A percentile compares a stretch with the other conserved stretches of the same genome.
phyloP scores from a whole-genome alignment of 176 grass and related monocot genomes.

The Musa acuminata region DNA sequence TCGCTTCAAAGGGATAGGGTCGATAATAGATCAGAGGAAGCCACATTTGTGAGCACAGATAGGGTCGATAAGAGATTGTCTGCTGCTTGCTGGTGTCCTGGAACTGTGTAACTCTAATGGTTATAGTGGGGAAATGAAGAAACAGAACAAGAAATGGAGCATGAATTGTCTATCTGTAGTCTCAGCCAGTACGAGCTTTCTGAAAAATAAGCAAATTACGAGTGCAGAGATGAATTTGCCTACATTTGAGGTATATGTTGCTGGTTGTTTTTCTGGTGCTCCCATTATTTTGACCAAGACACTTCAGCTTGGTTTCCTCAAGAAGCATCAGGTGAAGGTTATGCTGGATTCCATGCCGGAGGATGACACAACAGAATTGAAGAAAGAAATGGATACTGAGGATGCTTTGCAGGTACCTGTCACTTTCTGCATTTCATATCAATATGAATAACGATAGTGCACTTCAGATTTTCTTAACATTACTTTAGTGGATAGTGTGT shows the following conservation, averaged over 20 bases:
- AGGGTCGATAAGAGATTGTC: conserved; percentile 38
- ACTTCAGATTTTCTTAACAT: too few relatives aligned
- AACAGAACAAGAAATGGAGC: conserved; percentile 61
- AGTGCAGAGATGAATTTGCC: conserved; percentile 44
- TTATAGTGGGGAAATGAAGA: conserved; percentile 32
- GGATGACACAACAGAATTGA: too few relatives aligned
- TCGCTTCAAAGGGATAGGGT: conserved; percentile 73
- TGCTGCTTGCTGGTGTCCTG: conserved; percentile 65
- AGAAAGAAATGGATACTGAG: too few relatives aligned
- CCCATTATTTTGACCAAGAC: conserved; percentile 88
- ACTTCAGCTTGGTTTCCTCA: conserved; percentile 55
- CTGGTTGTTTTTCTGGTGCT: conserved; percentile 63
- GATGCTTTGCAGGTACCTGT: too few relatives aligned
- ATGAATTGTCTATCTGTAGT: conserved; percentile 55
- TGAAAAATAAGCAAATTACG: conserved; percentile 42
- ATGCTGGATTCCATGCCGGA: conserved; percentile 25
- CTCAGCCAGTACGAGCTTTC: conserved; percentile 38
- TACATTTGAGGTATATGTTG: conserved; percentile 64
- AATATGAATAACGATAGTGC: too few relatives aligned
- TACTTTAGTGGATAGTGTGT: too few relatives aligned
- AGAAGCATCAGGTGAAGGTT: conserved; percentile 58
- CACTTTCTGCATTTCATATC: too few relatives aligned
- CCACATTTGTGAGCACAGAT: conserved; percentile 81
- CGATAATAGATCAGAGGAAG: conserved; percentile 66
- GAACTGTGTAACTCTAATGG: conserved; percentile 59